Evolutionary conservation across 495 filamentous ascomycete species (phyloP).

Genomic region (Aspergillus kassunensis): DNA sequence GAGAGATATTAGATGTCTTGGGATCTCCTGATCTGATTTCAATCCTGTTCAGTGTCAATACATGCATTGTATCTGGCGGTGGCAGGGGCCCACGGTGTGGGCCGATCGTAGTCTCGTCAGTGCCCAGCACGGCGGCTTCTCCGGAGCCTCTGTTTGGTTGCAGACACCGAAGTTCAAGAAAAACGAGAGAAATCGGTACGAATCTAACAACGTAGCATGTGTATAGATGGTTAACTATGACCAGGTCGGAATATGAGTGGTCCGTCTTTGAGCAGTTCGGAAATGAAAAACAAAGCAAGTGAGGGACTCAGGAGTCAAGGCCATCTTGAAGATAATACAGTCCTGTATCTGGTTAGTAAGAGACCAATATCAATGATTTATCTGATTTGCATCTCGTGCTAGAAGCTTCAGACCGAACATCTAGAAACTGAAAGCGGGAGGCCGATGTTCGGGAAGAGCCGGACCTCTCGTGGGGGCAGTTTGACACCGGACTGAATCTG

Average conservation of each 20-base stretch:
- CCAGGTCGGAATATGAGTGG: too few relatives aligned
- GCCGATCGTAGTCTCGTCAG: not conserved
- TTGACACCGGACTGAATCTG: too few relatives aligned
- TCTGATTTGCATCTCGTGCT: not conserved
- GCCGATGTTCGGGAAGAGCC: constrained; percentile 12
- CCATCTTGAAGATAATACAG: too few relatives aligned
- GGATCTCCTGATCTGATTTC: constrained; percentile 2
- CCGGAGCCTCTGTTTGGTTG: not conserved
- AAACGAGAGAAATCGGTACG: too few relatives aligned
- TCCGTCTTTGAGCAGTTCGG: too few relatives aligned
- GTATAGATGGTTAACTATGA: too few relatives aligned
- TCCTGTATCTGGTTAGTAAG: not conserved
- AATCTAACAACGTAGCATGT: too few relatives aligned
- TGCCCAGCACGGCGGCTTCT: not conserved
- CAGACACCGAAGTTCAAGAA: not conserved
- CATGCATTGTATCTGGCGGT: too few relatives aligned
- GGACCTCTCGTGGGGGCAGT: constrained; percentile 13
- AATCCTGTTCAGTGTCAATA: too few relatives aligned
- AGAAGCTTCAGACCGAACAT: not conserved
- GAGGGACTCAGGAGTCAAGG: too few relatives aligned
- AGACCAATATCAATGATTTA: not conserved
- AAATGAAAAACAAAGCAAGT: too few relatives aligned
- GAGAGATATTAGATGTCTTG: constrained; percentile 17
- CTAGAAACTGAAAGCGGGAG: not conserved
- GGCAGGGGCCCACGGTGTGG: not conserved